Base-by-base conservation (phyloP, 441 rosid genomes). In the Pelargonium australe region DNA sequence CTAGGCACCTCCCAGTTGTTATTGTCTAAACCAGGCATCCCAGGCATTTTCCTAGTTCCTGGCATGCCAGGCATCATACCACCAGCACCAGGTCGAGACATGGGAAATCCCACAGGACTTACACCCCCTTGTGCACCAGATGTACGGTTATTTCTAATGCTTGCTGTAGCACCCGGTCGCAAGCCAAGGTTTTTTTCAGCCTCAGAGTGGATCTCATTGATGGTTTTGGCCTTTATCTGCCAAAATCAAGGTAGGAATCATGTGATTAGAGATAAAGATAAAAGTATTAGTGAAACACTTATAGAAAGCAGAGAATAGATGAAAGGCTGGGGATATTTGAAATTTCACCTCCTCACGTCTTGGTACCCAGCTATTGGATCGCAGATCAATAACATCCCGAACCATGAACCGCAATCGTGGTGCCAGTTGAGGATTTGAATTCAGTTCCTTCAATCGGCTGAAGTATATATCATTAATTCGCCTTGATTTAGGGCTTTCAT, bases 61-160 rank as follows among this genome's bases (percentile, higher is more conserved):
- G 97, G 98, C 98, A 91, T 91, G 68, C 89, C 87, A 51, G 89
- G 98, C 84, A 93, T 83, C 88, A 81, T 77, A 28, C 90, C 92
- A 0, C 90, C 91, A 0, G 81, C 47, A 28, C 96, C 98, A 73
- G 76, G 98, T 67, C 91, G 84, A 69, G 73, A 79, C 47, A 85
- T 81, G 17, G 89, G 89, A 69, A 84, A 87, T 75, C 81, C 85
- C 19, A 85, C 86, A 55, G 89, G 80, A 14, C 87, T 82, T 66
- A 77, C 68, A 69, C 68, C 53, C 49, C 84, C 85, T 12, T 85
- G 73, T 67, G 78, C 77, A 61, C 82, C 79, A 73, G 90, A 77
- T 12, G 63, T 76, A 76, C 92, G 89, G 44, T 67, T 87, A 70
- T 70, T 89, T 81, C 97, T 89, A 60, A 89, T 89, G 76, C 84